Percentiles rank a stretch among this genome's conserved stretches.
These are phyloP conservation scores for Aotearoamyces nothofagi DNA, from an alignment of 2,329 filamentous ascomycete genomes.

Conservation along the genomic window DNA sequence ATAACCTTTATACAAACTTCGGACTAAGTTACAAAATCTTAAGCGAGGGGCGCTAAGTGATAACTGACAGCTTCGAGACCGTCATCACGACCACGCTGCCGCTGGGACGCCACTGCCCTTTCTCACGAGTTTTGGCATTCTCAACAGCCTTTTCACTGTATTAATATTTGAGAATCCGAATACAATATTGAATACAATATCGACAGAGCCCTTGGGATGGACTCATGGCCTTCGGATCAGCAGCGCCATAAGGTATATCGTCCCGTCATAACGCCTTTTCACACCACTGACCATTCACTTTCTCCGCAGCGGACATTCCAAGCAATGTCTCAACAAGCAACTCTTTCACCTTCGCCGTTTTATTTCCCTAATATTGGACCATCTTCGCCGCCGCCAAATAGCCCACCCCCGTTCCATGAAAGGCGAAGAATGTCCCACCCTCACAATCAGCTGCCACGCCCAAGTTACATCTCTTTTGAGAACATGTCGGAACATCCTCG, in stretches of 20 bases:
- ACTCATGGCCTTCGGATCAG: slow-evolving; percentile 7
- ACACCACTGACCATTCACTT: slow-evolving; percentile 3
- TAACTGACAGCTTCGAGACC: too few species aligned
- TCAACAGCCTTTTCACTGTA: too few species aligned
- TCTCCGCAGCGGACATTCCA: slow-evolving; percentile 13
- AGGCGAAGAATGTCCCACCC: slow-evolving; percentile 13
- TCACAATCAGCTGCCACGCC: slow-evolving; percentile 9
- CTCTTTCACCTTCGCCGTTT: slow-evolving; percentile 14
- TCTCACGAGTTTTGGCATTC: too few species aligned
- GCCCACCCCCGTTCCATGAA: slow-evolving; percentile 4
- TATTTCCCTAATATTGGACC: slow-evolving; percentile 8
- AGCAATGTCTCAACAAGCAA: slow-evolving; percentile 15
- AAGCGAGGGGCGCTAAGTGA: too few species aligned
- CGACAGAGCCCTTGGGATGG: slow-evolving; percentile 11
- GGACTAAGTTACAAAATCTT: too few species aligned
- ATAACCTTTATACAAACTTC: too few species aligned
- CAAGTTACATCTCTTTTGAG: slow-evolving; percentile 7
- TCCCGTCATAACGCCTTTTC: background rate
- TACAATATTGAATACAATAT: too few species aligned
- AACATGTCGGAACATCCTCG: slow-evolving; percentile 12
- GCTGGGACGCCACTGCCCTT: too few species aligned
- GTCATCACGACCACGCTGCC: too few species aligned
- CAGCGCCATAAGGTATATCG: slow-evolving; percentile 13
- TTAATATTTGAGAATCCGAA: too few species aligned
- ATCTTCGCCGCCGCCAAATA: slow-evolving; percentile 1